phyloP scores from a whole-genome alignment of 163 green algal species.

The Volvox carteri region DNA sequence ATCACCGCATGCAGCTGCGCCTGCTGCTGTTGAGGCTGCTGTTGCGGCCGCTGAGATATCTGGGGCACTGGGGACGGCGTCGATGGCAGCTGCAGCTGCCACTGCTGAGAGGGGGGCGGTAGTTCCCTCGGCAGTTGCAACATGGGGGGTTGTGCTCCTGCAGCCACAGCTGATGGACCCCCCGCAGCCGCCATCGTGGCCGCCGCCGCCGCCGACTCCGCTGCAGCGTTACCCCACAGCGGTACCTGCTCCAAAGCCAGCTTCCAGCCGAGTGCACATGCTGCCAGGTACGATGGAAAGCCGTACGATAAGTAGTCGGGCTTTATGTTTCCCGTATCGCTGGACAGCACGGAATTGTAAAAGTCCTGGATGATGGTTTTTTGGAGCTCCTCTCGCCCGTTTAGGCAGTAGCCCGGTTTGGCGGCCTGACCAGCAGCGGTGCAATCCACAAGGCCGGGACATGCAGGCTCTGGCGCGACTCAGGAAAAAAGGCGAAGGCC shows the following conservation, averaged over 20 bases:
- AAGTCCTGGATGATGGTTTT: background rate
- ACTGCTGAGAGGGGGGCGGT: background rate
- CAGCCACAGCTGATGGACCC: background rate
- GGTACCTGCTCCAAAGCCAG: slow-evolving; percentile 12
- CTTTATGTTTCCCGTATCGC: background rate
- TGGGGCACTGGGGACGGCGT: background rate
- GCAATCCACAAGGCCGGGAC: too few relatives aligned
- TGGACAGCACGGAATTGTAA: background rate
- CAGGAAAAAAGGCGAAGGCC: too few relatives aligned
- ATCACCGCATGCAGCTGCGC: background rate
- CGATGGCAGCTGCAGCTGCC: background rate
- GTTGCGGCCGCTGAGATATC: background rate
- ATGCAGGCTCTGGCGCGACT: too few relatives aligned
- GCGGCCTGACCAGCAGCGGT: too few relatives aligned
- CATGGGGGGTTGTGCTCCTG: too few relatives aligned
- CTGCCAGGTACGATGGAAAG: background rate
- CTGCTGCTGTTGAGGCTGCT: slow-evolving; percentile 9
- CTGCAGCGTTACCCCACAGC: background rate
- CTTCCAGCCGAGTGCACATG: slow-evolving; percentile 36
- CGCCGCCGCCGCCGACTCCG: background rate
- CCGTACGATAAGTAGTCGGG: background rate
- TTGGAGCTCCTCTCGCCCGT: background rate
- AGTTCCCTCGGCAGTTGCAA: background rate
- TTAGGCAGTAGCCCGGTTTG: background rate
- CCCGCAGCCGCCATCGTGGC: background rate